Evolutionary conservation across 2,329 filamentous ascomycete species (phyloP).

Genomic region (Calonectria pseudoreteaudii): DNA sequence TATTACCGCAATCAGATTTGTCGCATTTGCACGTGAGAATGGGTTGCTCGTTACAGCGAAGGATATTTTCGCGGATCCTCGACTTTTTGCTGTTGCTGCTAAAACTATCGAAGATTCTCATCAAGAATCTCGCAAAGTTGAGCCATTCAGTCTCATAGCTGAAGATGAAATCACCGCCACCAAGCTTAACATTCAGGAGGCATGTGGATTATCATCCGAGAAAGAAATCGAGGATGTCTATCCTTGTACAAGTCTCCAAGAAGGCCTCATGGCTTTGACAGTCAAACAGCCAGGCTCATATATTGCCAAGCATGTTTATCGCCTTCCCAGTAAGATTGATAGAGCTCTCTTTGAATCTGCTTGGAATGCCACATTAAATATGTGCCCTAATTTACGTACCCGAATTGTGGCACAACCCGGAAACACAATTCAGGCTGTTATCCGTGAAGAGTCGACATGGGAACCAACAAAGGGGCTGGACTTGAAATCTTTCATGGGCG

Average conservation of each 20-base stretch:
- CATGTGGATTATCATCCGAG: neutral
- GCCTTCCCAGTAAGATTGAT: neutral
- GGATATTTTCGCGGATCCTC: constrained; percentile 52
- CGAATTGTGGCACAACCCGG: neutral
- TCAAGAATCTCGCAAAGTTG: neutral
- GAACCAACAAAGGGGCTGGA: neutral
- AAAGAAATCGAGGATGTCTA: constrained; percentile 16
- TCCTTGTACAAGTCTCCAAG: constrained; percentile 51
- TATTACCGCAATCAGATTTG: constrained; percentile 61
- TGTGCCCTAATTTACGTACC: constrained; percentile 2
- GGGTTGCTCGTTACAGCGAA: constrained; percentile 56
- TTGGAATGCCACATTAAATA: neutral
- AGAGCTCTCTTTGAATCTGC: neutral
- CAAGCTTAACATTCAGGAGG: neutral
- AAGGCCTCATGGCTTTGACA: constrained; percentile 45
- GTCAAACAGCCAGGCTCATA: constrained; percentile 22
- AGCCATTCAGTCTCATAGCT: neutral
- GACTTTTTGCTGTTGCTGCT: neutral
- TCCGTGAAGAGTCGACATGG: neutral
- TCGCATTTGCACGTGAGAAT: constrained; percentile 54
- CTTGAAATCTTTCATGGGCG: neutral
- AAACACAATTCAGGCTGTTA: neutral
- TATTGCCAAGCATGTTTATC: constrained; percentile 15
- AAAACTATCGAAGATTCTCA: constrained; percentile 31
- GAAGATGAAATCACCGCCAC: neutral